Evolutionary conservation across 345 rosid genomes (phyloP).

Genomic region (Bruguiera gymnorhiza): DNA sequence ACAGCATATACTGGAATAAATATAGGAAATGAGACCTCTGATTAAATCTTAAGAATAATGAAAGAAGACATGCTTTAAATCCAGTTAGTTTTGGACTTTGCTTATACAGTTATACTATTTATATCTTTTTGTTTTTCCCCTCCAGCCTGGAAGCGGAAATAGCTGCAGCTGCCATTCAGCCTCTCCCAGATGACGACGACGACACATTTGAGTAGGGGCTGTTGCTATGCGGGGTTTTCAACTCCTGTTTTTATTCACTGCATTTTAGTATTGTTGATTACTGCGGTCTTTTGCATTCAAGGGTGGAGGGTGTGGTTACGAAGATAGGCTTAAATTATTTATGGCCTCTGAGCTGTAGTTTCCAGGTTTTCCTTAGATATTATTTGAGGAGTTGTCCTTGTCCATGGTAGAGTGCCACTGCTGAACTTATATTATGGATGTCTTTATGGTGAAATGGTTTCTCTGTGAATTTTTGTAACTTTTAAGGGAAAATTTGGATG

Average conservation of each 20-base stretch:
- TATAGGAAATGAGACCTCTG: no score
- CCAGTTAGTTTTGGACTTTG: no score
- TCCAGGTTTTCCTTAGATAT: not conserved
- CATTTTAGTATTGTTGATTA: not conserved
- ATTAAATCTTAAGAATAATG: no score
- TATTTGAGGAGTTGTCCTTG: not conserved
- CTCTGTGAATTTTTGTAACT: not conserved
- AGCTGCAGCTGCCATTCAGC: constrained; percentile 21
- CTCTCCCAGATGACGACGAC: constrained; percentile 35
- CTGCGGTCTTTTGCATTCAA: not conserved
- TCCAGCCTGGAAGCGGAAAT: constrained; percentile 27
- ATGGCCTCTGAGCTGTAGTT: not conserved
- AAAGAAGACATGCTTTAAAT: not conserved
- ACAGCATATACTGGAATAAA: no score
- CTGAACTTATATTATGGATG: not conserved
- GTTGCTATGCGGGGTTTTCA: not conserved
- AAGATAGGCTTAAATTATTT: not conserved
- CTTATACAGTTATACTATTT: not conserved
- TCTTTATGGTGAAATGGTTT: not conserved
- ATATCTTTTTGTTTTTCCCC: not conserved
- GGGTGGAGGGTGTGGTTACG: not conserved
- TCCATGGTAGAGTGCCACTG: not conserved
- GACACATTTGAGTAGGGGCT: constrained; percentile 16
- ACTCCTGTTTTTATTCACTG: not conserved
- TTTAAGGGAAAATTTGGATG: no score